Percentiles rank a stretch among this genome's conserved stretches.
phyloP scores from a whole-genome alignment of 306 rosid genomes.

The Rubus parviflorus region DNA sequence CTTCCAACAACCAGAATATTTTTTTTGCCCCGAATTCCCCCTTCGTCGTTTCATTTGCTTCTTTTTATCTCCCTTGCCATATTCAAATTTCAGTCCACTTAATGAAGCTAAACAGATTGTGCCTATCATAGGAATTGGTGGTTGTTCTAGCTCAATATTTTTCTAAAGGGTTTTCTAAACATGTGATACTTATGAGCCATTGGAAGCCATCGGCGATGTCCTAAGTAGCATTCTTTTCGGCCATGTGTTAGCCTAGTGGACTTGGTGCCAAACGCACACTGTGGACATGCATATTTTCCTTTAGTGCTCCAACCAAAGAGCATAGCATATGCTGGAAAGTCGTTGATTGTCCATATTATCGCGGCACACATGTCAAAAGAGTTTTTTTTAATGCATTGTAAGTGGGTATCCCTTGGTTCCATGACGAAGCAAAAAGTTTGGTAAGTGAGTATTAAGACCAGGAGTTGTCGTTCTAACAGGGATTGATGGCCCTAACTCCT shows the following conservation, averaged over 20 bases:
- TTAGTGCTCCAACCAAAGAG: not conserved
- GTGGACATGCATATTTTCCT: not conserved
- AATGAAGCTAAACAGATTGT: not conserved
- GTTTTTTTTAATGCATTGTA: not conserved
- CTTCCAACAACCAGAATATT: not conserved
- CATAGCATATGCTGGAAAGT: not conserved
- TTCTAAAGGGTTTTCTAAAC: not conserved
- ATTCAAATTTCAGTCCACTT: not conserved
- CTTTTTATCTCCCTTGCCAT: not conserved
- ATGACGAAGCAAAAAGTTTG: too few species aligned
- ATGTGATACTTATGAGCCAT: not conserved
- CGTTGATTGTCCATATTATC: not conserved
- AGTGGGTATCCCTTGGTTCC: not conserved
- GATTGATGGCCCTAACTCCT: too few species aligned
- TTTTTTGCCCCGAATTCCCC: not conserved
- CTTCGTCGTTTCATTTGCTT: not conserved
- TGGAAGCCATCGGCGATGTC: not conserved
- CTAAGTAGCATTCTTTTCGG: not conserved
- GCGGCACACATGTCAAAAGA: not conserved
- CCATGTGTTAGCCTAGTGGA: not conserved
- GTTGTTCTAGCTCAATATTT: not conserved
- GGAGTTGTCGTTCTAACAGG: too few species aligned
- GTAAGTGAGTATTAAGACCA: too few species aligned
- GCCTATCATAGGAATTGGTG: not conserved
- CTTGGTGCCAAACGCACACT: not conserved